phyloP scores from a whole-genome alignment of 2,329 filamentous ascomycete species.

The Pezicula neosporulosa region DNA sequence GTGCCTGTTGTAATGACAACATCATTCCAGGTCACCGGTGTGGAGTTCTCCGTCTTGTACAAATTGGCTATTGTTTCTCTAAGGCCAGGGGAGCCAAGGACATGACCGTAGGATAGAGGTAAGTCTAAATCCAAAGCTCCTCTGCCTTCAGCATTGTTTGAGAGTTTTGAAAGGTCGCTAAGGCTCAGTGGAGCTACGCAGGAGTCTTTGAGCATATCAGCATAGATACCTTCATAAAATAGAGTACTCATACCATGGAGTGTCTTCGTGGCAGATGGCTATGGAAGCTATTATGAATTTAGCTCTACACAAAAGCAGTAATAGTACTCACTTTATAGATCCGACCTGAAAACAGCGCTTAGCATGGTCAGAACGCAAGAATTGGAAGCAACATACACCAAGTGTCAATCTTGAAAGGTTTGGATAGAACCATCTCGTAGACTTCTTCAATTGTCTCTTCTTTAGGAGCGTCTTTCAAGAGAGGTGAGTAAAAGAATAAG shows the following conservation, averaged over 20 bases:
- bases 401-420: not conserved
- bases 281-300: not conserved
- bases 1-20: slow-evolving; percentile 77
- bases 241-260: not conserved
- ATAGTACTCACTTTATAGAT: not conserved
- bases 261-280: not conserved
- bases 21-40: slow-evolving; percentile 51
- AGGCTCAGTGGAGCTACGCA: slow-evolving; percentile 74
- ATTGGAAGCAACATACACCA: not conserved
- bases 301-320: not conserved
- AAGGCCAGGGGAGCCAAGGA: slow-evolving; percentile 62
- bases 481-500: not conserved
- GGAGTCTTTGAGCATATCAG: slow-evolving; percentile 48
- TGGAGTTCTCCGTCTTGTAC: slow-evolving; percentile 53
- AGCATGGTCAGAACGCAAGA: not conserved
- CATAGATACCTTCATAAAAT: too few relatives aligned
- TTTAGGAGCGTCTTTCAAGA: not conserved
- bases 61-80: slow-evolving; percentile 61
- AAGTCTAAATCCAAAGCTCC: slow-evolving; percentile 47
- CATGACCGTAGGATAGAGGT: slow-evolving; percentile 71
- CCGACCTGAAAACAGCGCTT: not conserved
- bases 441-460: too few relatives aligned
- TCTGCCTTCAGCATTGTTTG: slow-evolving; percentile 44
- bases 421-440: not conserved
- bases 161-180: slow-evolving; percentile 59